Conservation (phyloP, 2,329 filamentous ascomycete genomes). For the Sclerotinia trifoliorum region DNA sequence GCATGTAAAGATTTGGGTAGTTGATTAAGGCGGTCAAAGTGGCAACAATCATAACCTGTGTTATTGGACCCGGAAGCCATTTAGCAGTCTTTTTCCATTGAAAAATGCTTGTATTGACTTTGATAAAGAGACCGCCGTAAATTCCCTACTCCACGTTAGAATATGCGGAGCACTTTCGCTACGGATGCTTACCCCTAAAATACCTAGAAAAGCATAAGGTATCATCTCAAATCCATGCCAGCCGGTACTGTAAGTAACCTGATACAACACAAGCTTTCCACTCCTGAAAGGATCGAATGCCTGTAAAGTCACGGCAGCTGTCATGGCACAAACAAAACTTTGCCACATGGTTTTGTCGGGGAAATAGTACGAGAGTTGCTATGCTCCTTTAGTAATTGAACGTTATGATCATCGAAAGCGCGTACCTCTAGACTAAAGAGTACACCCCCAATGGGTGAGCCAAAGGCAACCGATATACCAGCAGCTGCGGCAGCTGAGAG, state of each 20-base stretch:
- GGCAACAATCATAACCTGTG: slow-evolving; percentile 77
- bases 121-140: slow-evolving; percentile 93
- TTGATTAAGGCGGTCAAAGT: slow-evolving; percentile 84
- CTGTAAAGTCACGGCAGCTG: slow-evolving; percentile 91
- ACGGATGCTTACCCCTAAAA: slow-evolving; percentile 61
- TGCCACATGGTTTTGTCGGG: slow-evolving; percentile 99
- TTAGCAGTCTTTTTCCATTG: slow-evolving; percentile 68
- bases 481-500: slow-evolving; percentile 82
- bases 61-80: slow-evolving; percentile 69
- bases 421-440: slow-evolving; percentile 86
- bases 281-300: slow-evolving; percentile 92
- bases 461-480: slow-evolving; percentile 60
- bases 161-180: neutral
- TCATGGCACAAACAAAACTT: slow-evolving; percentile 98
- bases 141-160: slow-evolving; percentile 58
- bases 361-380: slow-evolving; percentile 95
- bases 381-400: slow-evolving; percentile 23
- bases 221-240: slow-evolving; percentile 96
- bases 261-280: slow-evolving; percentile 92
- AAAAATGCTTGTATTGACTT: slow-evolving; percentile 84
- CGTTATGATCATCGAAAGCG: neutral
- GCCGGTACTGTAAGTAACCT: slow-evolving; percentile 85
- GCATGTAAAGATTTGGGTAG: slow-evolving; percentile 95
- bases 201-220: slow-evolving; percentile 81
- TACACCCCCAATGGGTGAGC: slow-evolving; percentile 79